Percentiles rank a stretch among this genome's conserved stretches.
Conservation (phyloP, 148 eudicot genomes). For the Silene conica region DNA sequence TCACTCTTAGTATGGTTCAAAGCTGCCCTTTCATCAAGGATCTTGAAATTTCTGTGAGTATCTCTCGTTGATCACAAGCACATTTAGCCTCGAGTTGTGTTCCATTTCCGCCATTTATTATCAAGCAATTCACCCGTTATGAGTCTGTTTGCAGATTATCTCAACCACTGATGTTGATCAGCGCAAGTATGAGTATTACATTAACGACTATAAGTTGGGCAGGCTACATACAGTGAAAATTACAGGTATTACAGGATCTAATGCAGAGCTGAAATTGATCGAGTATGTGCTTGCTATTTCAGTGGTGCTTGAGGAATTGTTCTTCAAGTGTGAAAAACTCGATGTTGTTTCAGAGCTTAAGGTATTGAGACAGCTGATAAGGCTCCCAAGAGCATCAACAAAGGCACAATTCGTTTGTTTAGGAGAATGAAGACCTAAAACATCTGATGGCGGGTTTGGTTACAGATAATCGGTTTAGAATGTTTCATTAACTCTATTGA, state of each 20-base stretch:
- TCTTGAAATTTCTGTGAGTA: conserved; percentile 14
- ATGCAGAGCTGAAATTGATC: conserved; percentile 12
- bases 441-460: background rate
- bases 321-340: background rate
- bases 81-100: too few relatives aligned
- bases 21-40: conserved; percentile 16
- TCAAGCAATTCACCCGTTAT: too few relatives aligned
- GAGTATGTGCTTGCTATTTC: conserved; percentile 8
- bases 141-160: background rate
- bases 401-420: background rate
- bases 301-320: background rate
- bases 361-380: background rate
- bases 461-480: too few relatives aligned
- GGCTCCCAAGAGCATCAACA: background rate
- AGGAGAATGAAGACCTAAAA: background rate
- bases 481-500: too few relatives aligned
- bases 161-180: background rate
- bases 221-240: background rate
- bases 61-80: background rate
- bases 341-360: background rate
- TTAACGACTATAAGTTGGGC: background rate
- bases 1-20: background rate
- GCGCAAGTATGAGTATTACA: background rate
- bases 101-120: too few relatives aligned
- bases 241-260: background rate